Percentiles rank a stretch among this genome's conserved stretches.
phyloP scores from a whole-genome alignment of 805 yeast genomes.

The Pichia ethanolica region DNA sequence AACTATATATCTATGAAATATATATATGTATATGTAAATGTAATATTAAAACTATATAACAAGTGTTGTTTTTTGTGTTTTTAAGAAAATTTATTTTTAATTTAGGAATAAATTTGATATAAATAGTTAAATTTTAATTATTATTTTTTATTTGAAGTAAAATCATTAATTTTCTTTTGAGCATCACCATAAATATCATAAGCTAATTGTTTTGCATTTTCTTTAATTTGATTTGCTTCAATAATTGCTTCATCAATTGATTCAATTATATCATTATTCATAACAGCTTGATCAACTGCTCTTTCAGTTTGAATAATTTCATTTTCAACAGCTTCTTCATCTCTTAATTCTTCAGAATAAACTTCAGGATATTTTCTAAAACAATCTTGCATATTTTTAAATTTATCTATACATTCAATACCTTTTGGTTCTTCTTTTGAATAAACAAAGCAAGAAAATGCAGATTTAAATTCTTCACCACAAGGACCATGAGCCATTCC shows the following conservation, averaged over 20 bases:
- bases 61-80: no score
- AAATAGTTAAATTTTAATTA: no score
- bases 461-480: constrained; percentile 91
- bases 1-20: no score
- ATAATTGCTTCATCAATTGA: constrained; percentile 15
- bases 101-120: no score
- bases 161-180: constrained; percentile 15
- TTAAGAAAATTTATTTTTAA: no score
- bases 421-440: constrained; percentile 96
- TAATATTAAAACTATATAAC: no score
- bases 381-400: constrained; percentile 87
- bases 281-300: constrained; percentile 14
- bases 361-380: constrained; percentile 89
- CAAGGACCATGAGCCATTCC: constrained; percentile 99
- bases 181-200: constrained; percentile 13
- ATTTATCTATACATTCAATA: constrained; percentile 85
- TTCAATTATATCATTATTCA: constrained; percentile 16
- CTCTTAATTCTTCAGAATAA: constrained; percentile 85
- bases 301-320: constrained; percentile 9
- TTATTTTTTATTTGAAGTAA: not conserved
- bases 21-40: no score
- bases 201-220: constrained; percentile 8
- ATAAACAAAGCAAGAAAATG: constrained; percentile 91
- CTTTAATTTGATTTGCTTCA: constrained; percentile 16
- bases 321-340: constrained; percentile 47